These are phyloP conservation scores for Phalaenopsis equestris DNA, from an alignment of 106 monocot genomes.

Conservation along the genomic window DNA sequence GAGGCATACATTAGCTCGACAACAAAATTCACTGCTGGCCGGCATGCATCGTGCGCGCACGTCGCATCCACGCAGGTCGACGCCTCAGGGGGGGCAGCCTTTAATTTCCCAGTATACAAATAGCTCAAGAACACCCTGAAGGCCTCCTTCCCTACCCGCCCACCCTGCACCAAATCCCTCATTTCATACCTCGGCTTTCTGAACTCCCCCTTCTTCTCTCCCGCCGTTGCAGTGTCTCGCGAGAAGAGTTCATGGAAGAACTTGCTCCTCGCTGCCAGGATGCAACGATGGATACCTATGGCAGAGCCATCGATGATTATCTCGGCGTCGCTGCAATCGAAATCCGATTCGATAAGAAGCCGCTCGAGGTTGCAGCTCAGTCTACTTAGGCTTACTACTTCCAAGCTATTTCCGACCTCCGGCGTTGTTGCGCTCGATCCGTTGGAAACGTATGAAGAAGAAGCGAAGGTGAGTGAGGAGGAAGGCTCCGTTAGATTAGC, in stretches of 20 bases:
- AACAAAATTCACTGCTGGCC: slow-evolving; percentile 62
- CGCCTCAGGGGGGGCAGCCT: slow-evolving; percentile 41
- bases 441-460: slow-evolving; percentile 60
- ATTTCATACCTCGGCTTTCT: slow-evolving; percentile 45
- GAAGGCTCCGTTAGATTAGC: slow-evolving; percentile 30
- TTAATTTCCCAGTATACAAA: slow-evolving; percentile 81
- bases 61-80: slow-evolving; percentile 52
- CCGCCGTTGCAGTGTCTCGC: slow-evolving; percentile 1
- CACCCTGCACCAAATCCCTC: slow-evolving; percentile 40
- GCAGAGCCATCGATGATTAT: slow-evolving; percentile 44
- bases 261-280: slow-evolving; percentile 57
- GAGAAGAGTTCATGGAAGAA: slow-evolving; percentile 54
- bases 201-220: too few species aligned
- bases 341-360: slow-evolving; percentile 52
- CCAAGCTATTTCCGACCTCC: slow-evolving; percentile 26
- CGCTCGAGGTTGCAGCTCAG: slow-evolving; percentile 71
- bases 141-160: slow-evolving; percentile 64
- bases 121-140: slow-evolving; percentile 69
- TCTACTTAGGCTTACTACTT: slow-evolving; percentile 45
- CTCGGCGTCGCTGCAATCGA: slow-evolving; percentile 86
- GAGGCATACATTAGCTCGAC: slow-evolving; percentile 87
- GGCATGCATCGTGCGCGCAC: slow-evolving; percentile 81
- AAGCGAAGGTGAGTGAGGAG: slow-evolving; percentile 41
- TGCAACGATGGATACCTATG: slow-evolving; percentile 81
- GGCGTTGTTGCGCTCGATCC: slow-evolving; percentile 20